Evolutionary conservation across 805 yeast genomes (phyloP), one percentile per base, ranked within the genome.

Genomic region (Candida dajiaensis): DNA sequence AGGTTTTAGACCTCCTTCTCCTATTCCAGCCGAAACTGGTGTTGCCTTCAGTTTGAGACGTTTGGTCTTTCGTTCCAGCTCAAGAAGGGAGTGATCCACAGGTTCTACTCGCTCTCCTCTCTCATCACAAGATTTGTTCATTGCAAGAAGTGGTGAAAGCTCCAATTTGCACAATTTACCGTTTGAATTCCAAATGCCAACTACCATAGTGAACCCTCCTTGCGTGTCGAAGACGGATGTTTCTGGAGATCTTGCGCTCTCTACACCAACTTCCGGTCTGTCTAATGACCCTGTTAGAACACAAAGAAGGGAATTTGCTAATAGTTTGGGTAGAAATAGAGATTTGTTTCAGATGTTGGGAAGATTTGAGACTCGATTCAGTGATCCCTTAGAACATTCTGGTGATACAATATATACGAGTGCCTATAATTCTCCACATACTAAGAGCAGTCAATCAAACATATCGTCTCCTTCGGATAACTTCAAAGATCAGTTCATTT

Each of bases 261-360:
- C 49, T 6, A 33, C 39, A 1, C 42, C 50, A 21, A 47, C 52
- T 6, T 41, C 19, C 3, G 41, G 45, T 18, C 26, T 40, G 1
- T 41, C 46, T 3, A 39, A 16, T 12, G 49, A 45, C 33, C 36
- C 42, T 18, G 44, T 45, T 2, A 29, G 35, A 6, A 40, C 39
- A 15, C 48, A 49, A 43, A 47, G 51, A 41, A 45, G 38, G 26
- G 35, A 39, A 2, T 41, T 48, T 20, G 29, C 38, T 13, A 19
- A 43, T 26, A 48, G 50, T 19, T 15, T 31, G 8, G 54, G 52
- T 10, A 43, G 54, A 40, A 41, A 43, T 22, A 36, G 47, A 22
- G 52, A 51, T 4, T 12, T 51, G 6, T 51, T 43, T 26, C 23
- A 37, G 25, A 51, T 51, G 54, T 44, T 51, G 41, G 54, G 54